A percentile compares a stretch with the other conserved stretches of the same genome.
These are phyloP conservation scores for Geotrichum fermentans DNA, from an alignment of 1,139 yeast genomes.

Conservation along the genomic window DNA sequence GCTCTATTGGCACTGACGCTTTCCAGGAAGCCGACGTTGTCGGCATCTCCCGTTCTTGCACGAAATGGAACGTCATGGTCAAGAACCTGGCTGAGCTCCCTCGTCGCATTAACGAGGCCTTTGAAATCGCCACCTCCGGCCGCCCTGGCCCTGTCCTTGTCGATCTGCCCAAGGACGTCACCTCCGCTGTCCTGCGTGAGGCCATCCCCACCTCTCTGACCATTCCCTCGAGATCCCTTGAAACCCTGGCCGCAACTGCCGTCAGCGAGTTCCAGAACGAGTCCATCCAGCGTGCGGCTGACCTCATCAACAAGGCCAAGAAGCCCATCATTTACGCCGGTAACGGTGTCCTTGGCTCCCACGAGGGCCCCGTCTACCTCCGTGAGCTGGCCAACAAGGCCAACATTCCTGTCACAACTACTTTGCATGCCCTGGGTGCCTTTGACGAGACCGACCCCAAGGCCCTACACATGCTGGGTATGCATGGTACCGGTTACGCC, in stretches of 20 bases:
- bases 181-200: slow-evolving; percentile 80
- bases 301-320: slow-evolving; percentile 72
- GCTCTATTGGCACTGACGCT: slow-evolving; percentile 95
- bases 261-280: slow-evolving; percentile 72
- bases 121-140: slow-evolving; percentile 92
- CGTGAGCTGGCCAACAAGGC: slow-evolving; percentile 88
- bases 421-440: slow-evolving; percentile 89
- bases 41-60: slow-evolving; percentile 94
- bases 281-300: slow-evolving; percentile 73
- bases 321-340: slow-evolving; percentile 89
- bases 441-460: slow-evolving; percentile 89
- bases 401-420: slow-evolving; percentile 90
- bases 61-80: slow-evolving; percentile 99
- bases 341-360: slow-evolving; percentile 77
- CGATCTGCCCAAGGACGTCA: slow-evolving; percentile 95
- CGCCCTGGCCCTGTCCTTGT: slow-evolving; percentile 98
- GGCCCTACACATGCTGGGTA: slow-evolving; percentile 92
- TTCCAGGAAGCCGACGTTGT: slow-evolving; percentile 98
- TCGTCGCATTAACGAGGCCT: slow-evolving; percentile 92
- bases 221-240: slow-evolving; percentile 75
- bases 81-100: slow-evolving; percentile 92
- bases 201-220: slow-evolving; percentile 84
- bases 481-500: slow-evolving; percentile 97
- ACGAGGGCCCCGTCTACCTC: slow-evolving; percentile 73
- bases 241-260: slow-evolving; percentile 63